Base-by-base conservation (phyloP, 2,329 filamentous ascomycete genomes). In the Didymella pinodella region DNA sequence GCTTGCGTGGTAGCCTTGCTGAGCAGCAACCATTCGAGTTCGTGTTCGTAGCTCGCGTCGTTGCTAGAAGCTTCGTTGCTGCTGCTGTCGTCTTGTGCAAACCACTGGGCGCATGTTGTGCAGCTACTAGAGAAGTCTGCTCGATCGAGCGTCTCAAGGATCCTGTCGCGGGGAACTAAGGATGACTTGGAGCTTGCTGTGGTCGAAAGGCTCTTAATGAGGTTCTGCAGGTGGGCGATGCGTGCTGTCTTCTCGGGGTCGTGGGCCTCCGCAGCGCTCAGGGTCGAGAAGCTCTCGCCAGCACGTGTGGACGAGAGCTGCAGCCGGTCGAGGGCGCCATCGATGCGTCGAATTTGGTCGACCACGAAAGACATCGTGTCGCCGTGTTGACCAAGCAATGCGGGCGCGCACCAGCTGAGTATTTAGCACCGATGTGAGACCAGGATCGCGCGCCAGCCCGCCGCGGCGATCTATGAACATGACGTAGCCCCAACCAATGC, bases 1-100 rank as follows among this genome's bases (percentile, higher is more conserved):
- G 90, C 88, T 72, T 97, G 94, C n/a, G 93, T 87, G 0, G 93
- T 91, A 4, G 93, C 93, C 77, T 98, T 99, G 77, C 90, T 92
- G 29, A 96, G 85, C 16, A 97, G 82, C 25, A 97, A 80, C 95
- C 95, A 98, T 77, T 96, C 90, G 48, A 97, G 84, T 70, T 97
- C 91, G 49, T 85, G 84, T 73, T 93, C 89, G 70, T 91, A 90
- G 57, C 67, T 72, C 7, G 68, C 63, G 32, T 68, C 68, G 16
- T 54, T 51, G 51, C 68, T 54, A 77, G 70, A 51, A 67, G 62
- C 64, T 18, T 40, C 50, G 14, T 48, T 25, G 34, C 51, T 40
- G 69, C 57, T 40, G 28, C 62, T 73, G 16, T 56, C 54, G n/a
- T 63, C 59, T 49, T 71, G 63, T 54, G 67, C 66, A 59, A 78